A percentile compares a stretch with the other conserved stretches of the same genome.
Evolutionary conservation across 1,284 basidiomycete genomes (phyloP).

Genomic region (Puccinia coronata): DNA sequence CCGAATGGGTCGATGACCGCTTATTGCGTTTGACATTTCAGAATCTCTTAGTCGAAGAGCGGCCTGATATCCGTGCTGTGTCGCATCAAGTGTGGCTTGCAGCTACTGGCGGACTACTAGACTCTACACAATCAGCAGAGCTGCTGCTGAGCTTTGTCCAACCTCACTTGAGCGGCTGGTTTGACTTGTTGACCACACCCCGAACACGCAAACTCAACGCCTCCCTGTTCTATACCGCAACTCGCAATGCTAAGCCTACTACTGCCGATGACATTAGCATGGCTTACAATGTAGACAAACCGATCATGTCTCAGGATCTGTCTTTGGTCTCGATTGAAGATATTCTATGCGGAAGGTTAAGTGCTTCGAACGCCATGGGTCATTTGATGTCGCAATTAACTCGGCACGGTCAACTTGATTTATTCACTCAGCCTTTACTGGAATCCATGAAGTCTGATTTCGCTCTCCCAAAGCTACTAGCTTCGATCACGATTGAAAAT

Average conservation of each 20-base stretch:
- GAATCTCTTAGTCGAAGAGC: slow-evolving; percentile 91
- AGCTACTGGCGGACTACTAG: slow-evolving; percentile 66
- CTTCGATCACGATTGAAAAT: slow-evolving; percentile 83
- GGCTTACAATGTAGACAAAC: slow-evolving; percentile 92
- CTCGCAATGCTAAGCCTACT: slow-evolving; percentile 57
- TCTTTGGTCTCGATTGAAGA: slow-evolving; percentile 77
- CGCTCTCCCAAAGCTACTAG: slow-evolving; percentile 85
- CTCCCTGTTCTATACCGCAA: slow-evolving; percentile 26
- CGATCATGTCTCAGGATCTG: slow-evolving; percentile 88
- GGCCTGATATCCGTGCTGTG: slow-evolving; percentile 76
- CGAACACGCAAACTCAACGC: slow-evolving; percentile 34
- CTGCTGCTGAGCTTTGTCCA: slow-evolving; percentile 66
- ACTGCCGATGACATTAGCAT: slow-evolving; percentile 61
- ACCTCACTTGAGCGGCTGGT: slow-evolving; percentile 61
- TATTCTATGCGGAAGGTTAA: slow-evolving; percentile 78
- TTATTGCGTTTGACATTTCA: slow-evolving; percentile 87
- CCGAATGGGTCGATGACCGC: slow-evolving; percentile 75
- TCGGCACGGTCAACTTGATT: slow-evolving; percentile 51
- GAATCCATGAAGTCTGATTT: slow-evolving; percentile 82
- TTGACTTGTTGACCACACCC: slow-evolving; percentile 52
- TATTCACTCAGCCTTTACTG: slow-evolving; percentile 66
- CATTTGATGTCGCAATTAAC: slow-evolving; percentile 69
- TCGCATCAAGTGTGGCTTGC: slow-evolving; percentile 78
- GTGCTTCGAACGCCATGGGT: slow-evolving; percentile 78
- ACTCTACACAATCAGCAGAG: slow-evolving; percentile 58